A percentile compares a stretch with the other conserved stretches of the same genome.
phyloP scores from a whole-genome alignment of 495 filamentous ascomycete species.

The Hamigera avellanea region DNA sequence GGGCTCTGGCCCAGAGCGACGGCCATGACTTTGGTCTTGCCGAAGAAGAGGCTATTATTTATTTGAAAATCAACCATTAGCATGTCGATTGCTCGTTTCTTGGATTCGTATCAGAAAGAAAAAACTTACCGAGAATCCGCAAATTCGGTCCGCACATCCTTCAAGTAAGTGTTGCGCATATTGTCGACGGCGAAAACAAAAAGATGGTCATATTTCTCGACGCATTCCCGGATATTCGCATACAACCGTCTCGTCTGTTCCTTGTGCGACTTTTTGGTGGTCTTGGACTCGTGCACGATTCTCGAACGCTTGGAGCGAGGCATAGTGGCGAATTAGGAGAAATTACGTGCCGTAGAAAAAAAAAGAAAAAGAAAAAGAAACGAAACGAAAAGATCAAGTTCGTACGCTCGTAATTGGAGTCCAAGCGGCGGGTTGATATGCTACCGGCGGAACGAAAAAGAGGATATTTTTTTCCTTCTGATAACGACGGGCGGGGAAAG shows the following conservation, averaged over 20 bases:
- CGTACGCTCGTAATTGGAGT: conserved; percentile 4
- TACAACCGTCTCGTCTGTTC: conserved; percentile 83
- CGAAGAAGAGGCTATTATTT: conserved; percentile 72
- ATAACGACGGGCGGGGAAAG: conserved; percentile 28
- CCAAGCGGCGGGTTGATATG: no score
- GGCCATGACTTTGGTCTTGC: conserved; percentile 97
- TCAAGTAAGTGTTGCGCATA: conserved; percentile 97
- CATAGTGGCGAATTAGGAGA: conserved; percentile 45
- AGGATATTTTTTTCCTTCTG: conserved; percentile 9
- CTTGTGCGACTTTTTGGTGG: conserved; percentile 78
- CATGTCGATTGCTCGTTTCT: no score
- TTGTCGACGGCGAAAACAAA: conserved; percentile 92
- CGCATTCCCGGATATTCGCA: conserved; percentile 71
- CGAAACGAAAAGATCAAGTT: conserved; percentile 6
- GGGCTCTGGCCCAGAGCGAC: conserved; percentile 69
- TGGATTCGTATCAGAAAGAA: background rate
- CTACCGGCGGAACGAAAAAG: background rate
- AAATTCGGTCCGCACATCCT: conserved; percentile 77
- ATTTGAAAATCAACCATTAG: no score
- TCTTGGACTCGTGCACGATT: conserved; percentile 79
- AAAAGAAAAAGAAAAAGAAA: background rate
- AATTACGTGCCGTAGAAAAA: background rate
- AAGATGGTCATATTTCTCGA: conserved; percentile 77
- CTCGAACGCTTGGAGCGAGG: conserved; percentile 90
- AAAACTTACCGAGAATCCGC: conserved; percentile 64